Evolutionary conservation across 2,329 filamentous ascomycete genomes (phyloP).

Genomic region (Trichoderma sp.): DNA sequence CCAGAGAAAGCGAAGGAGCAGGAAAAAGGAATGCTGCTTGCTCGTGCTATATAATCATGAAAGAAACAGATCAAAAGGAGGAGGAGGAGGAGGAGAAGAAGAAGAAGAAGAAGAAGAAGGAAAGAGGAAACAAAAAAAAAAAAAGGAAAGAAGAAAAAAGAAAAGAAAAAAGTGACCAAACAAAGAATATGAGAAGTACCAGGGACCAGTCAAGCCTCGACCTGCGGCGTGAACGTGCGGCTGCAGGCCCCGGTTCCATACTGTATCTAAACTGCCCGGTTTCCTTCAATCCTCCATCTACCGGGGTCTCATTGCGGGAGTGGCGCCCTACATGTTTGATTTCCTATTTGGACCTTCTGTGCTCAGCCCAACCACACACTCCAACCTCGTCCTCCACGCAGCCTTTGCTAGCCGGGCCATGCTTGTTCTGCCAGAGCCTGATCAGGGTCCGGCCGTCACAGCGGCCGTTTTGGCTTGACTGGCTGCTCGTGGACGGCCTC

Average conservation of each 20-base stretch:
- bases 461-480: not conserved
- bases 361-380: constrained; percentile 17
- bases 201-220: constrained; percentile 7
- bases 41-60: not conserved
- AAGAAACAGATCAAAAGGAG: not conserved
- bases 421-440: not conserved
- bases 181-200: not conserved
- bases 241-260: constrained; percentile 20
- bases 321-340: constrained; percentile 18
- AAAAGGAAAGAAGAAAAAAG: not conserved
- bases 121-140: not conserved
- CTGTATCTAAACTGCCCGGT: constrained; percentile 18
- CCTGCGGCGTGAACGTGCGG: constrained; percentile 12
- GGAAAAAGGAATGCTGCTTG: not conserved
- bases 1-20: too few relatives aligned
- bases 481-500: not conserved
- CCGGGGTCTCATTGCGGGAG: constrained; percentile 13
- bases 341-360: constrained; percentile 20
- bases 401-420: not conserved
- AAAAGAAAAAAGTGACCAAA: not conserved
- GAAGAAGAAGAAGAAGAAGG: not conserved
- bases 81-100: not conserved
- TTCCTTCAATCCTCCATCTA: constrained; percentile 21
- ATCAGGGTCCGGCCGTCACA: not conserved
- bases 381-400: not conserved